Evolutionary conservation across 2,329 filamentous ascomycete species (phyloP).

Genomic region (Calonectria naviculata): DNA sequence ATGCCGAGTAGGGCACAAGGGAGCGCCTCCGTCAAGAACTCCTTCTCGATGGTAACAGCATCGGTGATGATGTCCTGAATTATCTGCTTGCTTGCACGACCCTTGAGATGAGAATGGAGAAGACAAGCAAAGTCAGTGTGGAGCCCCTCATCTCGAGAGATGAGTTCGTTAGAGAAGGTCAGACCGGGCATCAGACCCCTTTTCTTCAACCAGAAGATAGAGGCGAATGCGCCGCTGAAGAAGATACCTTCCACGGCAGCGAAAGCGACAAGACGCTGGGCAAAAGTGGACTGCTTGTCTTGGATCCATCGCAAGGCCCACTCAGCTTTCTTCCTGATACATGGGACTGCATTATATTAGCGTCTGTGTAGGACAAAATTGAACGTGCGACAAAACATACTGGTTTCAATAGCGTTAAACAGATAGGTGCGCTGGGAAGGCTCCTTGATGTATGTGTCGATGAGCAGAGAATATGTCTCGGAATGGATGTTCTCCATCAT

Average conservation of each 20-base stretch:
- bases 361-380: slow-evolving; percentile 16
- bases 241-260: slow-evolving; percentile 99
- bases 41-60: slow-evolving; percentile 94
- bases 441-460: slow-evolving; percentile 99
- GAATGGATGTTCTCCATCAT: slow-evolving; percentile 99
- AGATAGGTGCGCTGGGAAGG: slow-evolving; percentile 92
- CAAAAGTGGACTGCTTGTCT: slow-evolving; percentile 94
- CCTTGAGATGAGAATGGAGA: slow-evolving; percentile 95
- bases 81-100: slow-evolving; percentile 84
- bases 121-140: slow-evolving; percentile 99
- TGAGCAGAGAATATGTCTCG: slow-evolving; percentile 98
- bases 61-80: slow-evolving; percentile 93
- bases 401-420: slow-evolving; percentile 99
- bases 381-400: slow-evolving; percentile 65
- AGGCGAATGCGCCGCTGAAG: slow-evolving; percentile 98
- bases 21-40: slow-evolving; percentile 96
- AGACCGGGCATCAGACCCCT: slow-evolving; percentile 98
- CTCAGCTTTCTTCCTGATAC: slow-evolving; percentile 98
- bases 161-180: slow-evolving; percentile 99
- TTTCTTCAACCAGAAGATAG: slow-evolving; percentile 99
- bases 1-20: slow-evolving; percentile 95
- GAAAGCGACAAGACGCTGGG: slow-evolving; percentile 94
- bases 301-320: slow-evolving; percentile 97
- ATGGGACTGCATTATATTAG: slow-evolving; percentile 73
- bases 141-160: slow-evolving; percentile 98